phyloP scores from a whole-genome alignment of 2,329 filamentous ascomycete genomes.

The Trichoderma endophyticum region DNA sequence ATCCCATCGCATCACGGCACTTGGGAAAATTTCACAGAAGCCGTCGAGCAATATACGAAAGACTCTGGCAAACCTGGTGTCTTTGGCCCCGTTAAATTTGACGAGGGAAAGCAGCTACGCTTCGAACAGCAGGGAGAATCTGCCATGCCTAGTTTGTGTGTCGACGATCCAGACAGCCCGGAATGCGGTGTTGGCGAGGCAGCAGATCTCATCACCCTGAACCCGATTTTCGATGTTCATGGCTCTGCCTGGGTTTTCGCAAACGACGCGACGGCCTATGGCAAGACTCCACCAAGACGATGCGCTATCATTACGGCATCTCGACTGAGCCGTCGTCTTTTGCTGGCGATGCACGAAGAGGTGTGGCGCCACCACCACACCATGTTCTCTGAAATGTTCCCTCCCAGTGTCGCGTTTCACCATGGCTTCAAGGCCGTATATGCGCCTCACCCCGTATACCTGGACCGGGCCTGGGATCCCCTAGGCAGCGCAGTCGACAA shows the following conservation, averaged over 20 bases:
- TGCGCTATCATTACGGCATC: constrained; percentile 70
- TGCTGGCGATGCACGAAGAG: constrained; percentile 72
- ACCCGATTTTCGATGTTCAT: constrained; percentile 71
- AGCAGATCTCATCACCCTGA: constrained; percentile 73
- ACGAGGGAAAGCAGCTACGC: constrained; percentile 45
- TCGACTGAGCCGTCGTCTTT: constrained; percentile 62
- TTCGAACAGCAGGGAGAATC: constrained; percentile 52
- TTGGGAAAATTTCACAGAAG: constrained; percentile 68
- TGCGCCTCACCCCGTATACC: constrained; percentile 76
- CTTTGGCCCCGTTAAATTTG: constrained; percentile 63
- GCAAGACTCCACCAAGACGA: constrained; percentile 59
- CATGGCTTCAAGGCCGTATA: constrained; percentile 76
- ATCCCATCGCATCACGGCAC: constrained; percentile 66
- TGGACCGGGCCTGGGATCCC: constrained; percentile 72
- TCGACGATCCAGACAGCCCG: constrained; percentile 46
- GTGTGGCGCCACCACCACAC: constrained; percentile 63
- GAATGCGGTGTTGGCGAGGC: constrained; percentile 67
- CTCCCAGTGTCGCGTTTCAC: constrained; percentile 65
- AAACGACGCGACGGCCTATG: constrained; percentile 68
- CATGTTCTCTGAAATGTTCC: constrained; percentile 81
- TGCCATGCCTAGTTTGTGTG: constrained; percentile 54
- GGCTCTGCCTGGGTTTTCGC: constrained; percentile 71
- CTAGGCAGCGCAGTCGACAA: constrained; percentile 60
- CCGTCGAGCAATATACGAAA: constrained; percentile 60
- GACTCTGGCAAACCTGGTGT: constrained; percentile 52